Base-by-base conservation (phyloP, 2,329 filamentous ascomycete genomes). In the Penicillium sp. region DNA sequence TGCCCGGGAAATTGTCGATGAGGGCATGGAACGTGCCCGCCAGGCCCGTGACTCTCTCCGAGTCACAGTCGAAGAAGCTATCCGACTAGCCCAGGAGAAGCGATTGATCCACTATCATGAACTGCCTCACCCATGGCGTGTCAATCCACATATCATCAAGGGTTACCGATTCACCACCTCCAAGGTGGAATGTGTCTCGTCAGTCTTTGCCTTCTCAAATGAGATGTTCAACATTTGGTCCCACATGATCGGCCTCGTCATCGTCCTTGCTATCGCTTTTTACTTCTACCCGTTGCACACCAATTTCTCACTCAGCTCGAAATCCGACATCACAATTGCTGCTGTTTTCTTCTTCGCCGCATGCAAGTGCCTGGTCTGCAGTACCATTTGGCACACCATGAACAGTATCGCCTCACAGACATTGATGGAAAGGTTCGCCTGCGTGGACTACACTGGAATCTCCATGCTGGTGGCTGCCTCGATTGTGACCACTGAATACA, bases 191-290 rank as follows among this genome's bases (percentile, higher is more conserved):
- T 97, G 92, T 67, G 77, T 97, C 43, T 81, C 82, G 43, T 95
- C 90, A 18, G 83, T 89, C 54, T 91, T 95, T 64, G 80, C 82
- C 55, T 75, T 93, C 50, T 95, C 89, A 56, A 99, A 99, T 72
- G 93, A 99, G 73, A 81, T 87, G 34, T 86, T 97, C 75, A 99
- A 99, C 72, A 99, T 99, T 65, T 99, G 93, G 93, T 92, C 91
- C 2, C 93, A 99, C 67, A 82, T 87, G 11, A 80, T 99, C 27
- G 93, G 93, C 14, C 79, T 97, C n/a, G 65, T 97, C 28, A 77
- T 96, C 54, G 88, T 99, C 39, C 79, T 97, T 31, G 78, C 89
- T 11, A 80, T 97, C 36, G 93, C 93, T 49, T 92, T 99, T 60
- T 95, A 95, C 75, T 95, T 95, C 70, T 99, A 99, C 70, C 93